A percentile compares a stretch with the other conserved stretches of the same genome.
Conservation (phyloP, 1,284 basidiomycete species). For the Wallemia hederae region DNA sequence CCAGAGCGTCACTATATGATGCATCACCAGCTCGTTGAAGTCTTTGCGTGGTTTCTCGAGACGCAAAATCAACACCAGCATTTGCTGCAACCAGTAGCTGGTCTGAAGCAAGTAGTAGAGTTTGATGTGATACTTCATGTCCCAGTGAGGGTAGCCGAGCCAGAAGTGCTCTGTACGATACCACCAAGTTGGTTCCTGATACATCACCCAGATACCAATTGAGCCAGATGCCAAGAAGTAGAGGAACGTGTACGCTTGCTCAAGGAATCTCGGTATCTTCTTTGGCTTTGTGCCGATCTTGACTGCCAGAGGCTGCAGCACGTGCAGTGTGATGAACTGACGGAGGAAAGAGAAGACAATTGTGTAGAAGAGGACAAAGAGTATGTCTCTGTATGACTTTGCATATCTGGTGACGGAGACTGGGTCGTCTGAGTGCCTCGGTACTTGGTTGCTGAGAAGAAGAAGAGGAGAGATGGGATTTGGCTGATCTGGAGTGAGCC, state of each 20-base stretch:
- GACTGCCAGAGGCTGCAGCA: conserved; percentile 40
- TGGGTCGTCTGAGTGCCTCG: conserved; percentile 23
- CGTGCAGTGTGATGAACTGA: conserved; percentile 38
- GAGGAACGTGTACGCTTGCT: conserved; percentile 45
- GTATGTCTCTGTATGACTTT: conserved; percentile 45
- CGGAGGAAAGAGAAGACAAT: conserved; percentile 76
- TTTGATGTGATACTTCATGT: conserved; percentile 63
- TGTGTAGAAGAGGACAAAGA: conserved; percentile 62
- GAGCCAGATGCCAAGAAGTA: conserved; percentile 44
- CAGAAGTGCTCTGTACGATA: conserved; percentile 56
- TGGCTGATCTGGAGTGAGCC: conserved; percentile 21
- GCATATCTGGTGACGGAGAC: conserved; percentile 32
- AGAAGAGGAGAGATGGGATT: conserved; percentile 56
- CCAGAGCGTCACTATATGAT: conserved; percentile 83
- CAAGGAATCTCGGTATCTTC: conserved; percentile 58
- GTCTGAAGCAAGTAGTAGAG: conserved; percentile 69
- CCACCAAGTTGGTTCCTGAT: conserved; percentile 61
- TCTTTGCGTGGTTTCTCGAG: conserved; percentile 88
- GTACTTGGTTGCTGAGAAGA: conserved; percentile 35
- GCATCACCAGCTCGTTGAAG: conserved; percentile 48
- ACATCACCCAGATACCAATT: conserved; percentile 62
- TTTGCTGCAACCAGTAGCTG: conserved; percentile 82
- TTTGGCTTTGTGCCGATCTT: conserved; percentile 34
- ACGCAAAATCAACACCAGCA: conserved; percentile 50
- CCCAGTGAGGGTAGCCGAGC: conserved; percentile 69